Evolutionary conservation across 2,329 filamentous ascomycete genomes (phyloP).

Genomic region (Aspergillus glaucus): DNA sequence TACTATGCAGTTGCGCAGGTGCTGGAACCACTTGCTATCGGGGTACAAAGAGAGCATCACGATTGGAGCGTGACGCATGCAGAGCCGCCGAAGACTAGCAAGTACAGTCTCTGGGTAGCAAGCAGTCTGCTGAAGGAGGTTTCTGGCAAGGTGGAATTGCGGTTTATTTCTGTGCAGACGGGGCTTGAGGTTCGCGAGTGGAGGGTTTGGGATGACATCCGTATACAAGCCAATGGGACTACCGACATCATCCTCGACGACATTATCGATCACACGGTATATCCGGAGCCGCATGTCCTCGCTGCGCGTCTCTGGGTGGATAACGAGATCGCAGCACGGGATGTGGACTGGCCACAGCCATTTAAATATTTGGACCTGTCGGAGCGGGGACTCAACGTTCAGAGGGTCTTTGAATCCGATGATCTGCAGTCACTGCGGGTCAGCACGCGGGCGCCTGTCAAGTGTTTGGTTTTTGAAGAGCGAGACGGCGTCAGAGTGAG

Average conservation of each 20-base stretch:
- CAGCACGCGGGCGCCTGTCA: conserved; percentile 48
- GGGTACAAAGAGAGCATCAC: conserved; percentile 52
- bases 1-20: conserved; percentile 57
- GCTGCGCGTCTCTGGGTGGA: conserved; percentile 49
- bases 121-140: conserved; percentile 39
- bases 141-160: conserved; percentile 31
- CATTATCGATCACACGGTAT: conserved; percentile 43
- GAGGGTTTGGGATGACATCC: conserved; percentile 43
- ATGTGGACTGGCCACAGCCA: conserved; percentile 57
- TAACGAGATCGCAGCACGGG: conserved; percentile 46
- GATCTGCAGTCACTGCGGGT: conserved; percentile 33
- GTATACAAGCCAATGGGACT: conserved; percentile 49
- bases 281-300: conserved; percentile 51
- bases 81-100: conserved; percentile 47
- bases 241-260: conserved; percentile 47
- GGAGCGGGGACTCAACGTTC: conserved; percentile 45
- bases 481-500: conserved; percentile 47
- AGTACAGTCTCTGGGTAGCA: conserved; percentile 53
- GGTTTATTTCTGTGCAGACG: conserved; percentile 50
- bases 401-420: conserved; percentile 26
- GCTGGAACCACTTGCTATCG: conserved; percentile 52
- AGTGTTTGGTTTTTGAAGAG: conserved; percentile 57
- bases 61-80: conserved; percentile 57
- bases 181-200: conserved; percentile 50
- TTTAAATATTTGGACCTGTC: conserved; percentile 54